A percentile compares a stretch with the other conserved stretches of the same genome.
These are phyloP conservation scores for Aspergillus indologenus DNA, from an alignment of 495 filamentous ascomycete genomes.

Conservation along the genomic window DNA sequence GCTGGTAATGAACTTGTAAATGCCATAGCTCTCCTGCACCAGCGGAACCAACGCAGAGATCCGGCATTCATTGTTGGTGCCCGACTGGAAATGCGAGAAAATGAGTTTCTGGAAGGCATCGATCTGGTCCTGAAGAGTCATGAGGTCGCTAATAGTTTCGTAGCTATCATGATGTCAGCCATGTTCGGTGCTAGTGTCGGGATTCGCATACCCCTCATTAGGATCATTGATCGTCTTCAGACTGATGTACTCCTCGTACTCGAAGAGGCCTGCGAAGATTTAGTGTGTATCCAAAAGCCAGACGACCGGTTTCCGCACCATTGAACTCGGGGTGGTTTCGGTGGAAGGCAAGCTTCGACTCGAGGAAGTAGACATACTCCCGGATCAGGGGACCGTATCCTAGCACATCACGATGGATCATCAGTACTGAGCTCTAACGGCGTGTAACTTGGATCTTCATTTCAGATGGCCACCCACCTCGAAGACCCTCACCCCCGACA, in stretches of 20 bases:
- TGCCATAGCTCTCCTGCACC: slow-evolving; percentile 97
- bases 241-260: slow-evolving; percentile 98
- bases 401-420: slow-evolving; percentile 22
- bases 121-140: slow-evolving; percentile 96
- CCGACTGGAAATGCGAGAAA: slow-evolving; percentile 89
- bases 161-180: slow-evolving; percentile 50
- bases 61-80: slow-evolving; percentile 91
- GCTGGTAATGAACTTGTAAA: slow-evolving; percentile 94
- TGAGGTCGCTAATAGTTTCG: slow-evolving; percentile 93
- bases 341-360: slow-evolving; percentile 91
- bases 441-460: slow-evolving; percentile 13
- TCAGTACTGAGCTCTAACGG: background rate
- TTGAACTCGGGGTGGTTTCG: slow-evolving; percentile 97
- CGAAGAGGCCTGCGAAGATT: slow-evolving; percentile 64
- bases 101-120: slow-evolving; percentile 97
- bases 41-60: slow-evolving; percentile 91
- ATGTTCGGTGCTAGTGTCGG: background rate
- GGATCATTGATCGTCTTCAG: slow-evolving; percentile 98
- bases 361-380: slow-evolving; percentile 92
- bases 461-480: slow-evolving; percentile 49
- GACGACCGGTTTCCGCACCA: slow-evolving; percentile 48
- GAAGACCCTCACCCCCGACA: slow-evolving; percentile 77
- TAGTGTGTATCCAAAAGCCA: slow-evolving; percentile 13
- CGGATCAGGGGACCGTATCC: slow-evolving; percentile 89
- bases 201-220: slow-evolving; percentile 69